A percentile compares a stretch with the other conserved stretches of the same genome.
Evolutionary conservation across 352 stramenopile genomes (phyloP).

Genomic region (Thalassiosira mediterranea): DNA sequence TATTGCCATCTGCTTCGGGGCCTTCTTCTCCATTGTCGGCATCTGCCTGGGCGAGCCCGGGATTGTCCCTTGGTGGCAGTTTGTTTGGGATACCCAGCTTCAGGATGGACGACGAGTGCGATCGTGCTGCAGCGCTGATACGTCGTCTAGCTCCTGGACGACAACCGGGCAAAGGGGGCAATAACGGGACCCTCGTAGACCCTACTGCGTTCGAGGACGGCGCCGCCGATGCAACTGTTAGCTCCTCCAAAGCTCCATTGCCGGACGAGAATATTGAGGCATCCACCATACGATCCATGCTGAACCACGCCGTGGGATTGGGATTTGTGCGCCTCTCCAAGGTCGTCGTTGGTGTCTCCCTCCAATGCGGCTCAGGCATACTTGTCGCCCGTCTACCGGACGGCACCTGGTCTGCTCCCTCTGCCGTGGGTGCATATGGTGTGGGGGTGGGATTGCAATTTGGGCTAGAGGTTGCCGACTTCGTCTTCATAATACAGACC

Average conservation of each 20-base stretch:
- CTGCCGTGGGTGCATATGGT: slow-evolving; percentile 88
- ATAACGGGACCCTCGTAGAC: background rate
- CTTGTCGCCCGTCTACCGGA: slow-evolving; percentile 93
- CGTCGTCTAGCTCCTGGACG: slow-evolving; percentile 59
- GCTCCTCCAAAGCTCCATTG: background rate
- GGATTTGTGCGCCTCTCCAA: slow-evolving; percentile 81
- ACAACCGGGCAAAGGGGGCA: background rate
- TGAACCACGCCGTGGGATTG: slow-evolving; percentile 74
- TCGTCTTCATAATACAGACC: slow-evolving; percentile 94
- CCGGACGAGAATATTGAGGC: slow-evolving; percentile 62
- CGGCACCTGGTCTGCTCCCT: slow-evolving; percentile 93
- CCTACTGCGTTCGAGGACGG: background rate
- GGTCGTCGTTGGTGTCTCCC: slow-evolving; percentile 76
- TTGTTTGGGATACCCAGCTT: slow-evolving; percentile 65
- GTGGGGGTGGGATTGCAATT: slow-evolving; percentile 84
- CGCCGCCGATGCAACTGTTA: background rate
- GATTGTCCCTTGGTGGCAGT: slow-evolving; percentile 40
- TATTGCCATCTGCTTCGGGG: no score
- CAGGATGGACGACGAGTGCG: slow-evolving; percentile 83
- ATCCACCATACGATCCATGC: slow-evolving; percentile 72
- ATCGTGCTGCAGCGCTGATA: slow-evolving; percentile 75
- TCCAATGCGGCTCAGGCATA: slow-evolving; percentile 86
- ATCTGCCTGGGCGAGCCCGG: slow-evolving; percentile 30
- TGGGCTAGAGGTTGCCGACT: slow-evolving; percentile 91
- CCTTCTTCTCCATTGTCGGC: background rate